A percentile compares a stretch with the other conserved stretches of the same genome.
Evolutionary conservation across 73 alveolate species (phyloP).

Genomic region (Paramecium sexaurelia): DNA sequence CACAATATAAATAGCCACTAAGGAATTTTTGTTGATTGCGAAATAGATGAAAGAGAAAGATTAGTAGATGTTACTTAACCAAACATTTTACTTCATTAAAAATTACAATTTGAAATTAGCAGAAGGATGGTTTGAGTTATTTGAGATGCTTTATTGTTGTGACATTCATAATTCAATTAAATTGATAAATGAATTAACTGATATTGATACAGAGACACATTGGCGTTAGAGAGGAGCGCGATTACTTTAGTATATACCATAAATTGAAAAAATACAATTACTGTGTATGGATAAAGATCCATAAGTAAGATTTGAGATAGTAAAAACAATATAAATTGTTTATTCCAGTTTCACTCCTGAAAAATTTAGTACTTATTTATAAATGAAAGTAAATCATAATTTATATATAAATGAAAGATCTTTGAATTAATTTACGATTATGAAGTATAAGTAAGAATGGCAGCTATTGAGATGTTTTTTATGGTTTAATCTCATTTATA

Average conservation of each 20-base stretch:
- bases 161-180: background rate
- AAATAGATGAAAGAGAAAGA: background rate
- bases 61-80: background rate
- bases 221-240: slow-evolving; percentile 2
- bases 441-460: slow-evolving; percentile 48
- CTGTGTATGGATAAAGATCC: slow-evolving; percentile 16
- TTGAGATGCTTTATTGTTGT: background rate
- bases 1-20: background rate
- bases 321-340: background rate
- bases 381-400: background rate
- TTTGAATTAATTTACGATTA: slow-evolving; percentile 41
- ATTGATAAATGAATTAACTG: slow-evolving; percentile 17
- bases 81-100: background rate
- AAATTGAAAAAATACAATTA: background rate
- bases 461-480: slow-evolving; percentile 54
- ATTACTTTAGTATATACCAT: background rate
- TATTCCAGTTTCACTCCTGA: background rate
- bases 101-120: background rate
- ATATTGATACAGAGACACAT: background rate
- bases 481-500: slow-evolving; percentile 20
- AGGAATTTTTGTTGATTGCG: slow-evolving; percentile 29
- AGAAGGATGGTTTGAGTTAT: slow-evolving; percentile 36
- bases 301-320: slow-evolving; percentile 18
- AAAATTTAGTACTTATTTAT: background rate
- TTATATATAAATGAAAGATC: background rate